These are phyloP conservation scores for Amphibolis antarctica DNA, from an alignment of 106 monocot genomes.

Conservation along the genomic window DNA sequence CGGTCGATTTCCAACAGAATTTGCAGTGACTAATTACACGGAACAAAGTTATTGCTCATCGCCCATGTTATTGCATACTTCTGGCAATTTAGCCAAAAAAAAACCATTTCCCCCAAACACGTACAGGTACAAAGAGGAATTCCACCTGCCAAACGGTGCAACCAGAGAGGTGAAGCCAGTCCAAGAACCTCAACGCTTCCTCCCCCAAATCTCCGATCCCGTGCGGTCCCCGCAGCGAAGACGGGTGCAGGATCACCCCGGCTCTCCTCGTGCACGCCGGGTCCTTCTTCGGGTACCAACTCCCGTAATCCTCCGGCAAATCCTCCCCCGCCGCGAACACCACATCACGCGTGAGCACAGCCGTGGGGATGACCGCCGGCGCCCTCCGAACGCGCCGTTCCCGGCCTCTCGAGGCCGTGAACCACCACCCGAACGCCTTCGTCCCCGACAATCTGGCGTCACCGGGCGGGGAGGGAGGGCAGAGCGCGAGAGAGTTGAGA, in stretches of 20 bases:
- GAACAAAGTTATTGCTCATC: too few relatives aligned
- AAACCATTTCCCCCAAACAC: too few relatives aligned
- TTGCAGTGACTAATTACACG: too few relatives aligned
- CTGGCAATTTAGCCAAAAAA: too few relatives aligned
- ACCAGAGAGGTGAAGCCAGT: slow-evolving; percentile 80
- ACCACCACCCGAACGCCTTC: not conserved
- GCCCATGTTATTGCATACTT: too few relatives aligned
- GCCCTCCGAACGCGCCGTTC: not conserved
- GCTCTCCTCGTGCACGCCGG: slow-evolving; percentile 39
- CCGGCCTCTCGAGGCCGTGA: not conserved
- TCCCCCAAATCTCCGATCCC: slow-evolving; percentile 92
- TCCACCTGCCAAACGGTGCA: slow-evolving; percentile 82
- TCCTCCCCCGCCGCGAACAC: slow-evolving; percentile 35
- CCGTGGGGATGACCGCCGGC: not conserved
- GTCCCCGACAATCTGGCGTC: not conserved
- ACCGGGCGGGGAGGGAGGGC: not conserved
- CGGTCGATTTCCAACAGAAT: not conserved
- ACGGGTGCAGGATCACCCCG: slow-evolving; percentile 83
- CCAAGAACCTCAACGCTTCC: slow-evolving; percentile 59
- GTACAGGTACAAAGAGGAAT: too few relatives aligned
- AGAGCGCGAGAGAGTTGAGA: not conserved
- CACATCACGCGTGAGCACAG: not conserved
- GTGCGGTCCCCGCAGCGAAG: slow-evolving; percentile 55
- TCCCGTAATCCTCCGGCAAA: slow-evolving; percentile 63
- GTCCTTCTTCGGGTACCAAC: slow-evolving; percentile 36